phyloP scores from a whole-genome alignment of 2,329 filamentous ascomycete genomes.

The Monosporascus cannonballus region DNA sequence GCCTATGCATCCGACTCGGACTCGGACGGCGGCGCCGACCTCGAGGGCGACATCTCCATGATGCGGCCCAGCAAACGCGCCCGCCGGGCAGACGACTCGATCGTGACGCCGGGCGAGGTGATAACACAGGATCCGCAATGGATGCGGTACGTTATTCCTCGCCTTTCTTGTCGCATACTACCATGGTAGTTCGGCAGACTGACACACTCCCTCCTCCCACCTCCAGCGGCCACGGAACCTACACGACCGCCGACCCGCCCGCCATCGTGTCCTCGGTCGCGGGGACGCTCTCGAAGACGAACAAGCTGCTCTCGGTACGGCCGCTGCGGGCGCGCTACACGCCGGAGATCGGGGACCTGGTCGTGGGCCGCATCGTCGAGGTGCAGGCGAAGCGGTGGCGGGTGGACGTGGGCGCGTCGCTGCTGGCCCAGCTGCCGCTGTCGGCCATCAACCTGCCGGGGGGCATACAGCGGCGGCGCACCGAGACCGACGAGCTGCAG shows the following conservation, averaged over 20 bases:
- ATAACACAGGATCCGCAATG: conserved; percentile 92
- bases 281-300: conserved; percentile 85
- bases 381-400: conserved; percentile 94
- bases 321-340: conserved; percentile 89
- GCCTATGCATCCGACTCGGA: conserved; percentile 14
- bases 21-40: conserved; percentile 39
- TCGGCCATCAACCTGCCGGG: conserved; percentile 91
- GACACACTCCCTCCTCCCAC: neutral
- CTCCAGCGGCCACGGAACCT: conserved; percentile 84
- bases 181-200: neutral
- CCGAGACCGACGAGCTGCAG: conserved; percentile 93
- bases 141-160: conserved; percentile 61
- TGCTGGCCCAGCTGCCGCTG: conserved; percentile 79
- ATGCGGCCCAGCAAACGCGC: conserved; percentile 32
- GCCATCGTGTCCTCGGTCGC: conserved; percentile 86
- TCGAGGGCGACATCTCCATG: conserved; percentile 41
- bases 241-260: conserved; percentile 54
- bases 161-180: neutral
- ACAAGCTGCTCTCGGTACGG: conserved; percentile 90
- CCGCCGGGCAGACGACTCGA: conserved; percentile 31
- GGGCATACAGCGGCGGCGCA: conserved; percentile 83
- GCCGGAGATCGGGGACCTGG: conserved; percentile 92
- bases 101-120: conserved; percentile 83
- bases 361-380: conserved; percentile 88
- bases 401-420: conserved; percentile 83